Percentiles rank a stretch among this genome's conserved stretches.
phyloP scores from a whole-genome alignment of 148 eudicot genomes.

The Linanthus parryae region DNA sequence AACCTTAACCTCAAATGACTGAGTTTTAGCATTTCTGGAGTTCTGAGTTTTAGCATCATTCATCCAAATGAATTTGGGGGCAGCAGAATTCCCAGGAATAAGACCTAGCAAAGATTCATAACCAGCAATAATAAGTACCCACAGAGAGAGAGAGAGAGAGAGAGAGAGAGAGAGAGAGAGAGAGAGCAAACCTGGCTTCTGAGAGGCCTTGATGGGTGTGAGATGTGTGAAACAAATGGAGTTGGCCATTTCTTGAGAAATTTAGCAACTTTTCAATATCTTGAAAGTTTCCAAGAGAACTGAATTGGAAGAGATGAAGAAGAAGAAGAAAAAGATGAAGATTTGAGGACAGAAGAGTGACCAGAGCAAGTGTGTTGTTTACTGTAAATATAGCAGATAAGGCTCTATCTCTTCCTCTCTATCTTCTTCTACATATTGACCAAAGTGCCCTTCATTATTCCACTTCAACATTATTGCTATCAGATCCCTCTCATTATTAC shows the following conservation, averaged over 20 bases:
- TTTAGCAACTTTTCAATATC: not conserved
- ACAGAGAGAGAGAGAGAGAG: not conserved
- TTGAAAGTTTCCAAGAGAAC: not conserved
- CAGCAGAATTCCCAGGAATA: conserved; percentile 14
- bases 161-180: not conserved
- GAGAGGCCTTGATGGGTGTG: conserved; percentile 12
- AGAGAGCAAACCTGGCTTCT: not conserved
- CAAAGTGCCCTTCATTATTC: not conserved
- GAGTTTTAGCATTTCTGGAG: conserved; percentile 16
- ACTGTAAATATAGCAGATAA: not conserved
- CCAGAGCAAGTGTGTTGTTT: not conserved
- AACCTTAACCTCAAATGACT: conserved; percentile 21
- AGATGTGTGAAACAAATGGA: conserved; percentile 26
- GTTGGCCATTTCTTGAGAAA: conserved; percentile 21
- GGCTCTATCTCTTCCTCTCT: not conserved
- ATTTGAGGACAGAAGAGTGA: not conserved
- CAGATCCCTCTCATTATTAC: too few relatives aligned
- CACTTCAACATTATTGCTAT: too few relatives aligned
- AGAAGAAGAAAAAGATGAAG: not conserved
- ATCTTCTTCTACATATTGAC: not conserved
- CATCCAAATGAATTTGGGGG: conserved; percentile 19
- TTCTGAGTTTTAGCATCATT: conserved; percentile 8
- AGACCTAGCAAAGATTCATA: conserved; percentile 7
- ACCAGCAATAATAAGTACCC: not conserved
- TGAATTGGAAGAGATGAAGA: conserved; percentile 1